phyloP scores from a whole-genome alignment of 73 alveolate genomes.

The Tetrahymena elliotti region DNA sequence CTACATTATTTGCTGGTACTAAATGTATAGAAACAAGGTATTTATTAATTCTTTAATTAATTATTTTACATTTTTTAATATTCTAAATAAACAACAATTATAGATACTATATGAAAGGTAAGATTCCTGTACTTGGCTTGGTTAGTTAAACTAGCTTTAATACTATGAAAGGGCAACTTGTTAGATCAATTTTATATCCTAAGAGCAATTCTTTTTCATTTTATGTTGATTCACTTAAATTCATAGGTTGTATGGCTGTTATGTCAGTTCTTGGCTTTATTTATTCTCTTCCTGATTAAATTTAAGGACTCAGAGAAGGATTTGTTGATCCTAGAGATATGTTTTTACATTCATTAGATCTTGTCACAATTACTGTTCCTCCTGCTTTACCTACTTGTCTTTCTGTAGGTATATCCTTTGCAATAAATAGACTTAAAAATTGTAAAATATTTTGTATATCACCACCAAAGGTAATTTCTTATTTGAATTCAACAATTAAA shows the following conservation, averaged over 20 bases:
- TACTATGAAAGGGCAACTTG: slow-evolving; percentile 87
- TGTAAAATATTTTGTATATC: slow-evolving; percentile 77
- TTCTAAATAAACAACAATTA: neutral
- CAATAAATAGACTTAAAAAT: slow-evolving; percentile 69
- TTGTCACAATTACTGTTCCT: slow-evolving; percentile 89
- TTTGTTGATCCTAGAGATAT: slow-evolving; percentile 45
- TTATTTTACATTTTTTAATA: neutral
- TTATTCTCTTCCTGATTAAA: slow-evolving; percentile 59
- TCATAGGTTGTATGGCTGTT: slow-evolving; percentile 72
- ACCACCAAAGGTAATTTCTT: slow-evolving; percentile 72
- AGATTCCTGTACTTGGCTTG: slow-evolving; percentile 67
- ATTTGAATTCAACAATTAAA: neutral
- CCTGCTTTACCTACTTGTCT: slow-evolving; percentile 94
- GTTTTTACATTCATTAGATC: slow-evolving; percentile 72
- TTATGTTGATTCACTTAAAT: slow-evolving; percentile 72
- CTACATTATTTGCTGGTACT: slow-evolving; percentile 86
- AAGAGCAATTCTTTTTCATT: slow-evolving; percentile 79
- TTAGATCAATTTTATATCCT: slow-evolving; percentile 72
- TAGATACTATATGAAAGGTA: slow-evolving; percentile 40
- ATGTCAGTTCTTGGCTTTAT: slow-evolving; percentile 79
- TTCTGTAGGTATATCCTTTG: slow-evolving; percentile 82
- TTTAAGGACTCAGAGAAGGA: slow-evolving; percentile 42
- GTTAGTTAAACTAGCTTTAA: slow-evolving; percentile 81
- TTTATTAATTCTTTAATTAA: neutral
- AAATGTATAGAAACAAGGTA: slow-evolving; percentile 71